These are phyloP conservation scores for Ustilago shanxiensis DNA, from an alignment of 1,284 basidiomycete genomes.

Conservation along the genomic window DNA sequence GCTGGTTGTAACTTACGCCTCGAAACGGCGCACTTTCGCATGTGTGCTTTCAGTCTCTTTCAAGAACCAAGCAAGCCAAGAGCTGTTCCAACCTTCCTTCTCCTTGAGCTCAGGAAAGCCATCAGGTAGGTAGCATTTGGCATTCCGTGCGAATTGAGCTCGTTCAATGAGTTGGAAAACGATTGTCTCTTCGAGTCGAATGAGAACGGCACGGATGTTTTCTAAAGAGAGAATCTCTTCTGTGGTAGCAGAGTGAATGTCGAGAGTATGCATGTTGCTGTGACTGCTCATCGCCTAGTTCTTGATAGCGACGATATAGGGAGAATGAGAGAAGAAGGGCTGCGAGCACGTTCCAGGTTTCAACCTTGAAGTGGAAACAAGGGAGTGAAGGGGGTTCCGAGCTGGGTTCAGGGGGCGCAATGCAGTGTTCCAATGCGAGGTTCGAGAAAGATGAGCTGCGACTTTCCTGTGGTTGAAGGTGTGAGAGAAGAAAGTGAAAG, in stretches of 20 bases:
- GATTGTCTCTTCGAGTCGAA: constrained; percentile 96
- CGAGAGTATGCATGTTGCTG: constrained; percentile 58
- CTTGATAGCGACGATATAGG: background rate
- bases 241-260: constrained; percentile 54
- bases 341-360: background rate
- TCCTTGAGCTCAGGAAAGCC: constrained; percentile 78
- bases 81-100: constrained; percentile 81
- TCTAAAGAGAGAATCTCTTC: constrained; percentile 80
- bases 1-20: constrained; percentile 42
- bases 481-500: background rate
- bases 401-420: background rate
- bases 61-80: constrained; percentile 97
- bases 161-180: constrained; percentile 94
- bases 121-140: constrained; percentile 85
- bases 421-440: background rate
- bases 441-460: background rate
- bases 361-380: background rate
- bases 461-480: background rate
- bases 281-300: constrained; percentile 43
- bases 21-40: constrained; percentile 70
- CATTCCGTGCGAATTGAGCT: constrained; percentile 94
- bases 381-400: background rate
- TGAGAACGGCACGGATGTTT: constrained; percentile 86
- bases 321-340: background rate
- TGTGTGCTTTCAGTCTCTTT: constrained; percentile 94